Percentiles rank a stretch among this genome's conserved stretches.
These are phyloP conservation scores for Aspergillus calidoustus DNA, from an alignment of 2,329 filamentous ascomycete genomes.

Conservation along the genomic window DNA sequence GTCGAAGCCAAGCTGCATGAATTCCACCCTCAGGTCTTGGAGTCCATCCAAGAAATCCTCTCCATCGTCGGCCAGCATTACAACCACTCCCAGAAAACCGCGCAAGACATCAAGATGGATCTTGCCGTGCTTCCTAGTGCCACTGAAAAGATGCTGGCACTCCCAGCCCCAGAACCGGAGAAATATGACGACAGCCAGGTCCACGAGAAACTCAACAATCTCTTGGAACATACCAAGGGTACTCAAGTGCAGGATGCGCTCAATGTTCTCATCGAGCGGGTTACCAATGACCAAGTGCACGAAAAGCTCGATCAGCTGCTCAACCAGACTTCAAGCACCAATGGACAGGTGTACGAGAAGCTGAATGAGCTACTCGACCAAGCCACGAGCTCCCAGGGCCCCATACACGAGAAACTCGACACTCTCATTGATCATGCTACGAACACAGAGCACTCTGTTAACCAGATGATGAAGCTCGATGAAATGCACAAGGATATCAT, in stretches of 20 bases:
- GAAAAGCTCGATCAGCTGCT: conserved; percentile 61
- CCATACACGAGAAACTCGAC: conserved; percentile 42
- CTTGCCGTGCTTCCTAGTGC: conserved; percentile 54
- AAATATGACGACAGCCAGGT: conserved; percentile 66
- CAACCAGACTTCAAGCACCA: conserved; percentile 34
- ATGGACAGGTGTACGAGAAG: conserved; percentile 61
- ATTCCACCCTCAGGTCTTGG: conserved; percentile 85
- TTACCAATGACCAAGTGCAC: conserved; percentile 59
- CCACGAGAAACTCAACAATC: conserved; percentile 62
- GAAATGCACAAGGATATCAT: conserved; percentile 88
- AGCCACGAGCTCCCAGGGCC: conserved; percentile 32
- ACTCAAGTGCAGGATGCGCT: conserved; percentile 63
- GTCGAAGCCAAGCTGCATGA: conserved; percentile 80
- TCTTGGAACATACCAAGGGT: conserved; percentile 51
- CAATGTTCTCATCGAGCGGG: conserved; percentile 50
- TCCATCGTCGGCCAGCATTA: conserved; percentile 83
- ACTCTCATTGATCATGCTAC: conserved; percentile 58
- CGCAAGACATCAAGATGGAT: conserved; percentile 64
- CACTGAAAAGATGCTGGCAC: conserved; percentile 61
- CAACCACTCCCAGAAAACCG: conserved; percentile 77
- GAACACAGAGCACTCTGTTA: conserved; percentile 69
- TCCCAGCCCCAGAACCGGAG: conserved; percentile 53
- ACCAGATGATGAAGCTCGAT: conserved; percentile 80
- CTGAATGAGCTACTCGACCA: conserved; percentile 53
- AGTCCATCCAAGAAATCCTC: conserved; percentile 84